Percentiles rank a stretch among this genome's conserved stretches.
Conservation (phyloP, 495 filamentous ascomycete species). For the Penicillium cosmopolitanum region DNA sequence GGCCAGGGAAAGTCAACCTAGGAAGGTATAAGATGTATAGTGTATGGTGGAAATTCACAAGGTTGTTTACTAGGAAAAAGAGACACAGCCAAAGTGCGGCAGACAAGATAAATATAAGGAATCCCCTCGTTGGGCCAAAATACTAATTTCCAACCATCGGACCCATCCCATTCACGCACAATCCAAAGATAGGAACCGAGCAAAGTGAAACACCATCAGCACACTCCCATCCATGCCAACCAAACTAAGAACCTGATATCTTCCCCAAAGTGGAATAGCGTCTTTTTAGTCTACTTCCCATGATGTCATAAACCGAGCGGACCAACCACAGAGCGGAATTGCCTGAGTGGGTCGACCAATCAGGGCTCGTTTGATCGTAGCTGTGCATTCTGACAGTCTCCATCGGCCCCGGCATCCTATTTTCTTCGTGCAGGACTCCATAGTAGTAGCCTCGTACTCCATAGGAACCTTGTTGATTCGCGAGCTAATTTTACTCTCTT, state of each 20-base stretch:
- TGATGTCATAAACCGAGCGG: conserved; percentile 35
- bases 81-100: neutral
- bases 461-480: neutral
- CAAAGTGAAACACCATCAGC: conserved; percentile 12
- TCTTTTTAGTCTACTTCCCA: conserved; percentile 1
- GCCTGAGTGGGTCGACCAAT: neutral
- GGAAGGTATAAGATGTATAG: neutral
- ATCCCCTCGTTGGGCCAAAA: neutral
- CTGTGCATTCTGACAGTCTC: neutral
- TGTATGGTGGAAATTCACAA: neutral
- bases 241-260: conserved; percentile 13
- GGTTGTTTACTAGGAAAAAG: neutral
- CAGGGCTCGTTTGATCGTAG: conserved; percentile 1
- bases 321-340: conserved; percentile 17
- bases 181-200: conserved; percentile 5
- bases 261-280: conserved; percentile 25
- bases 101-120: neutral
- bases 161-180: neutral
- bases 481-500: neutral
- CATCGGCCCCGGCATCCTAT: neutral
- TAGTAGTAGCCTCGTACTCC: neutral
- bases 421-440: neutral
- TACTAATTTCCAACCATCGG: neutral
- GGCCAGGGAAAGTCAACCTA: neutral
- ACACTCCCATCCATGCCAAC: conserved; percentile 1